A percentile compares a stretch with the other conserved stretches of the same genome.
These are phyloP conservation scores for Sclerotinia spermophila DNA, from an alignment of 2,329 filamentous ascomycete species.

Conservation along the genomic window DNA sequence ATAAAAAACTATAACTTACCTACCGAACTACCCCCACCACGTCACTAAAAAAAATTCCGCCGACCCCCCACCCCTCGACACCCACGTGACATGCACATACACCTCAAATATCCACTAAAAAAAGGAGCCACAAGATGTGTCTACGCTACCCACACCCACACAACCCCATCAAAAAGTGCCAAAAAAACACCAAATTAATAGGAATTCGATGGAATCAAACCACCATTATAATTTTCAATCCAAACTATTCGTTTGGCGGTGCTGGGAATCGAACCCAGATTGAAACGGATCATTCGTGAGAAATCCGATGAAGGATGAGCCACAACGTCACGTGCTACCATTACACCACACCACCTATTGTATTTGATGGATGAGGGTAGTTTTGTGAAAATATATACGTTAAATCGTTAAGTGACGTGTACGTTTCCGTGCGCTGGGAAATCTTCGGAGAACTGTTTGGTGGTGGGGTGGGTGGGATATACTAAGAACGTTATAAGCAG, in stretches of 20 bases:
- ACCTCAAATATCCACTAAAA: neutral
- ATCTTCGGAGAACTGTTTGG: neutral
- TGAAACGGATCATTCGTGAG: slow-evolving; percentile 34
- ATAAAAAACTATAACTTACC: no score
- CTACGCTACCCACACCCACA: neutral
- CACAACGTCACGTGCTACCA: slow-evolving; percentile 38
- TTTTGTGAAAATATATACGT: neutral
- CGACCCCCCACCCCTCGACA: no score
- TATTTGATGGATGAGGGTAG: accelerated
- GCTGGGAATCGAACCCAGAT: slow-evolving; percentile 39
- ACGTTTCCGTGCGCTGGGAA: no score
- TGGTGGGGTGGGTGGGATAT: neutral
- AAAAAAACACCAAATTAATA: neutral
- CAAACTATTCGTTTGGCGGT: slow-evolving; percentile 31
- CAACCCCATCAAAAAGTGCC: neutral
- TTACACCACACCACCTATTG: slow-evolving; percentile 28
- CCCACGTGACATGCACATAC: no score
- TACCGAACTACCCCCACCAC: no score
- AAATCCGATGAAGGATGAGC: slow-evolving; percentile 23
- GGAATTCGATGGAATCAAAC: slow-evolving; percentile 19
- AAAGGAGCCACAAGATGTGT: neutral
- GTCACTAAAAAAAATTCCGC: no score
- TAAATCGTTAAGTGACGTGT: no score
- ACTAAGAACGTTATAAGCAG: no score
- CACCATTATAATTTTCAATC: slow-evolving; percentile 32